phyloP scores from a whole-genome alignment of 2,329 filamentous ascomycete genomes.

The Neocatenulostroma microsporum region DNA sequence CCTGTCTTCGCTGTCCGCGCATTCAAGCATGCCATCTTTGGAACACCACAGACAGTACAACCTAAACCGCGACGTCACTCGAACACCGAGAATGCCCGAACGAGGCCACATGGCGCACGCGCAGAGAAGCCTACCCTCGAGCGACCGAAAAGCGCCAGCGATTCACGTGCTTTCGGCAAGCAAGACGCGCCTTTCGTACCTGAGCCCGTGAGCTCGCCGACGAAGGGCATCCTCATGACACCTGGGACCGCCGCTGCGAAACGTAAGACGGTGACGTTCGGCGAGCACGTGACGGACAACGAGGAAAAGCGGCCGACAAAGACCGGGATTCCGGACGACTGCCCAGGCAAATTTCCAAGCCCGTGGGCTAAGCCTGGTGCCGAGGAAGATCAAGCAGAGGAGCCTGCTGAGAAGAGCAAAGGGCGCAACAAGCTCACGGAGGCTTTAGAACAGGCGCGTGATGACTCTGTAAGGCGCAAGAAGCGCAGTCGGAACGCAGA shows the following conservation, averaged over 20 bases:
- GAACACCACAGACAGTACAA: conserved; percentile 50
- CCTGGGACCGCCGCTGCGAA: conserved; percentile 51
- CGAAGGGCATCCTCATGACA: conserved; percentile 54
- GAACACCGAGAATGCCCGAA: conserved; percentile 20
- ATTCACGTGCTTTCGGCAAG: conserved; percentile 16
- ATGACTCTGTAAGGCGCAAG: conserved; percentile 28
- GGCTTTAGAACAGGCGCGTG: conserved; percentile 38
- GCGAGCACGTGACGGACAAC: conserved; percentile 49
- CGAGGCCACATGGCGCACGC: conserved; percentile 8
- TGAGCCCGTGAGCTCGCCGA: conserved; percentile 43
- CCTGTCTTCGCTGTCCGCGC: conserved; percentile 61
- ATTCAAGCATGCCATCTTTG: conserved; percentile 58
- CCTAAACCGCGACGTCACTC: conserved; percentile 25
- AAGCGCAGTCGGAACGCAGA: conserved; percentile 23
- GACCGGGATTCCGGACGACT: conserved; percentile 41
- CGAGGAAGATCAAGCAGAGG: conserved; percentile 21
- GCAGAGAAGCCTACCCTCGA: conserved; percentile 20
- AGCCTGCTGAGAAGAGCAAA: conserved; percentile 23
- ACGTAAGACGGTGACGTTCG: conserved; percentile 56
- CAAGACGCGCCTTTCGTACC: conserved; percentile 13
- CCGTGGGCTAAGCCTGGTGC: conserved; percentile 33
- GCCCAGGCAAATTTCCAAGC: conserved; percentile 43
- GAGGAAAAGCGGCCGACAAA: conserved; percentile 43
- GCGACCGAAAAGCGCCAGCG: conserved; percentile 23
- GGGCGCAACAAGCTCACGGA: conserved; percentile 38